phyloP scores from a whole-genome alignment of 2,329 filamentous ascomycete species.

The Leptodontidium sp. region DNA sequence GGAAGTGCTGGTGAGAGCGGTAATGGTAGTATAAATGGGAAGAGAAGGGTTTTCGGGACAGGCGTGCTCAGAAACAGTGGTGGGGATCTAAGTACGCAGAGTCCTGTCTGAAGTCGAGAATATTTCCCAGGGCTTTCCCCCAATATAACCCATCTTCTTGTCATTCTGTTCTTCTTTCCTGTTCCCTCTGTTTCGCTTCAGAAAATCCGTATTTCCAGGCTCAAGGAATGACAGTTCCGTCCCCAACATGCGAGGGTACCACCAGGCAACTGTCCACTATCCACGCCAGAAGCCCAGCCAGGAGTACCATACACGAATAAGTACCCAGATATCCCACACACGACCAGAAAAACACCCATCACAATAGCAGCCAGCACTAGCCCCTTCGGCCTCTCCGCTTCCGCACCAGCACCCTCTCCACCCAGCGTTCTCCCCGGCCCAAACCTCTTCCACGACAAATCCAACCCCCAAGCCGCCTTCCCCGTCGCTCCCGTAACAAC shows the following conservation, averaged over 20 bases:
- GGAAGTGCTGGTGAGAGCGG: slow-evolving; percentile 1
- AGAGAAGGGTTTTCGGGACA: background rate
- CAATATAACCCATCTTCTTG: too few relatives aligned
- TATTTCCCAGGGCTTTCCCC: background rate
- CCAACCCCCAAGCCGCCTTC: slow-evolving; percentile 25
- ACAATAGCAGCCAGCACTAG: slow-evolving; percentile 25
- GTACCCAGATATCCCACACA: slow-evolving; percentile 20
- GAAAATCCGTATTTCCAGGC: too few relatives aligned
- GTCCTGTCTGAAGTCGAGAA: background rate
- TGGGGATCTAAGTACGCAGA: background rate
- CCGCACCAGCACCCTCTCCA: slow-evolving; percentile 18
- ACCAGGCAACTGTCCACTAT: background rate
- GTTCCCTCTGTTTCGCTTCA: background rate
- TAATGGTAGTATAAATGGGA: background rate
- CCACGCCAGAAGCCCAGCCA: slow-evolving; percentile 8
- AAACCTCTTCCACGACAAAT: slow-evolving; percentile 78
- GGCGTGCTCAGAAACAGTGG: background rate
- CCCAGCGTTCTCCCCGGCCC: slow-evolving; percentile 85
- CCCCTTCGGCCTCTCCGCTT: slow-evolving; percentile 23
- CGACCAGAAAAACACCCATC: slow-evolving; percentile 22
- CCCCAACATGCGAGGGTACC: background rate
- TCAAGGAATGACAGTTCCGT: slow-evolving; percentile 12
- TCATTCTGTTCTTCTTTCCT: background rate
- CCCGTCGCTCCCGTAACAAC: slow-evolving; percentile 8
- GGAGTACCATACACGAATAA: slow-evolving; percentile 15